These are phyloP conservation scores for Angomonas ambiguus DNA, from an alignment of 208 protist genomes.

Conservation along the genomic window DNA sequence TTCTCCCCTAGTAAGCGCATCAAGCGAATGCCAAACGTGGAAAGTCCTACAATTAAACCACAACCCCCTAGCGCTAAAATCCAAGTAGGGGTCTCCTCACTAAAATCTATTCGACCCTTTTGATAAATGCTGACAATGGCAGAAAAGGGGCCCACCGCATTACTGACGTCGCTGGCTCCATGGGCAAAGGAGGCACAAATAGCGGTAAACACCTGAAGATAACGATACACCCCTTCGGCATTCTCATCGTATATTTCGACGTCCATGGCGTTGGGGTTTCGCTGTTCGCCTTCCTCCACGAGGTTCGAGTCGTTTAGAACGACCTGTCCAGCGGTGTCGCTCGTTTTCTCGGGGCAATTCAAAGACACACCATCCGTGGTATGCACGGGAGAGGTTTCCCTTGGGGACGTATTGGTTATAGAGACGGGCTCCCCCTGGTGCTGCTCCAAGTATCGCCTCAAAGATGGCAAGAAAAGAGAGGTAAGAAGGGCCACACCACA, in stretches of 20 bases:
- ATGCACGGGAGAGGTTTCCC: background rate
- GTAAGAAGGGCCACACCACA: slow-evolving; percentile 36
- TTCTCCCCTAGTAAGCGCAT: slow-evolving; percentile 71
- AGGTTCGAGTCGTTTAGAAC: background rate
- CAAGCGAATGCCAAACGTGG: slow-evolving; percentile 66
- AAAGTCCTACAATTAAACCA: slow-evolving; percentile 66
- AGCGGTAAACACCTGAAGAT: slow-evolving; percentile 80
- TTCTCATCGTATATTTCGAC: slow-evolving; percentile 51
- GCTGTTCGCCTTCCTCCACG: background rate
- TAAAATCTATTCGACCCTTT: slow-evolving; percentile 28
- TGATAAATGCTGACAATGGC: slow-evolving; percentile 70
- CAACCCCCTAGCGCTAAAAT: slow-evolving; percentile 60
- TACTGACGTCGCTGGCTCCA: slow-evolving; percentile 84
- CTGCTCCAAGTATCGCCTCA: slow-evolving; percentile 31
- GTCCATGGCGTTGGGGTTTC: slow-evolving; percentile 26
- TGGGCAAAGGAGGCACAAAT: slow-evolving; percentile 81
- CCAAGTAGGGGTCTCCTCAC: slow-evolving; percentile 53
- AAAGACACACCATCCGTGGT: slow-evolving; percentile 3
- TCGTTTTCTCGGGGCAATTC: slow-evolving; percentile 3
- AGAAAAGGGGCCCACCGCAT: slow-evolving; percentile 71
- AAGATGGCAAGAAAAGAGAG: slow-evolving; percentile 44
- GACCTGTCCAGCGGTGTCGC: slow-evolving; percentile 3
- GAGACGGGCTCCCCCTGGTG: no score
- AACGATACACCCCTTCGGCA: slow-evolving; percentile 71
- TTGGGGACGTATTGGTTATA: no score